Conservation (phyloP, 345 rosid genomes). For the Melastoma malabathricum region DNA sequence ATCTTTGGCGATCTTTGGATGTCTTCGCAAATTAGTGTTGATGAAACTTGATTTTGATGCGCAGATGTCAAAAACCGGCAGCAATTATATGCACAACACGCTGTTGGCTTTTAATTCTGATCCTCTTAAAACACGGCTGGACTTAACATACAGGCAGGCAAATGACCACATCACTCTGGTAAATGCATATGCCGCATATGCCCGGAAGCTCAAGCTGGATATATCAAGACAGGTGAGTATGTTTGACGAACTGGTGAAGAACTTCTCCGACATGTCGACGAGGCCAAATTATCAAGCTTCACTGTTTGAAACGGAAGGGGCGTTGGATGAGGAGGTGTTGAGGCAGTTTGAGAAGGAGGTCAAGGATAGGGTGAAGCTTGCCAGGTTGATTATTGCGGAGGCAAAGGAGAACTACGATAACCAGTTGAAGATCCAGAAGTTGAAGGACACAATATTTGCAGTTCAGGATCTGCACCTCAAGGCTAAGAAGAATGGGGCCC, state of each 20-base stretch:
- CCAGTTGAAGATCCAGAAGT: slow-evolving; percentile 85
- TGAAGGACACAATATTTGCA: slow-evolving; percentile 80
- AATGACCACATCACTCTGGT: slow-evolving; percentile 66
- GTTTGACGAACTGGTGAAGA: slow-evolving; percentile 61
- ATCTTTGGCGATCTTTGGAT: too few relatives aligned
- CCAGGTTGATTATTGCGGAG: slow-evolving; percentile 61
- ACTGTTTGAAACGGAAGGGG: slow-evolving; percentile 28
- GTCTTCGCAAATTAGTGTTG: too few relatives aligned
- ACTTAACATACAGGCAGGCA: slow-evolving; percentile 81
- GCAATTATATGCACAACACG: slow-evolving; percentile 45
- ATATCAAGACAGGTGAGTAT: slow-evolving; percentile 57
- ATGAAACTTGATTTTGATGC: too few relatives aligned
- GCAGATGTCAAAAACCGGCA: slow-evolving; percentile 43
- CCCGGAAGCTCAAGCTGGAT: slow-evolving; percentile 83
- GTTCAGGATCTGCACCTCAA: slow-evolving; percentile 60
- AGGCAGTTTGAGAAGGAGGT: slow-evolving; percentile 86
- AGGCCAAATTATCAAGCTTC: slow-evolving; percentile 38
- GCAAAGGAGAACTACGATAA: slow-evolving; percentile 79
- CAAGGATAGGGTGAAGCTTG: slow-evolving; percentile 62
- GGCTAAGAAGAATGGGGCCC: slow-evolving; percentile 80
- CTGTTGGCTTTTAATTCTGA: slow-evolving; percentile 66
- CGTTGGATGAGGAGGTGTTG: slow-evolving; percentile 62
- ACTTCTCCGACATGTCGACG: slow-evolving; percentile 42
- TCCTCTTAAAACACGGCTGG: slow-evolving; percentile 70
- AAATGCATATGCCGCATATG: slow-evolving; percentile 81